A percentile compares a stretch with the other conserved stretches of the same genome.
These are phyloP conservation scores for Debaryomyces subglobosus DNA, from an alignment of 1,139 yeast genomes.

Conservation along the genomic window DNA sequence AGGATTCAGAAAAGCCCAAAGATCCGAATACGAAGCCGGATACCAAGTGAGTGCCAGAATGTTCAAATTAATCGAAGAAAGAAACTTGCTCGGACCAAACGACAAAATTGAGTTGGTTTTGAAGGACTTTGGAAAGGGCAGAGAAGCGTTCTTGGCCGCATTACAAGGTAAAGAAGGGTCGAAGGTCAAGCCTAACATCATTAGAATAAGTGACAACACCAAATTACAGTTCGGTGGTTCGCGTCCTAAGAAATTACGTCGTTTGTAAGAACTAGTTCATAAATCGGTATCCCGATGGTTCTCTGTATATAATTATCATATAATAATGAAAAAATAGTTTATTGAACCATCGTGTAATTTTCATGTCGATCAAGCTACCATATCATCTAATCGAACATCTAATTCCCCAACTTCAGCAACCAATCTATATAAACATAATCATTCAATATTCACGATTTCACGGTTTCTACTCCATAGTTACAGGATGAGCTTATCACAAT, in stretches of 20 bases:
- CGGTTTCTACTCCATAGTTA: no score
- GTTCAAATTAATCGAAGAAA: slow-evolving; percentile 70
- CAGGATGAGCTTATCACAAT: no score
- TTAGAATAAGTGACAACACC: slow-evolving; percentile 76
- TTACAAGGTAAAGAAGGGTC: slow-evolving; percentile 89
- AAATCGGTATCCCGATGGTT: slow-evolving; percentile 3
- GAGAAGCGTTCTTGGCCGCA: slow-evolving; percentile 84
- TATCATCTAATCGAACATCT: no score
- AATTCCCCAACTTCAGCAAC: no score
- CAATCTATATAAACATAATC: no score
- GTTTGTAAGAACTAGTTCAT: slow-evolving; percentile 49
- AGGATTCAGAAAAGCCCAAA: slow-evolving; percentile 76
- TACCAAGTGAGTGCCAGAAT: slow-evolving; percentile 79
- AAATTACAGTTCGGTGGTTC: slow-evolving; percentile 91
- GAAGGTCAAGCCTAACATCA: slow-evolving; percentile 61
- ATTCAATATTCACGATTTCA: no score
- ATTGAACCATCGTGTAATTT: background rate
- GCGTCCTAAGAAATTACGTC: slow-evolving; percentile 80
- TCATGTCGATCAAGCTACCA: no score
- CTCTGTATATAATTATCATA: slow-evolving; percentile 11
- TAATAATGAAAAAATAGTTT: slow-evolving; percentile 4
- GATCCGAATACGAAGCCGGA: slow-evolving; percentile 95
- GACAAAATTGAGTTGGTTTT: slow-evolving; percentile 72
- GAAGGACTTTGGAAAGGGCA: slow-evolving; percentile 85
- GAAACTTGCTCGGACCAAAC: slow-evolving; percentile 50